Base-by-base conservation (phyloP, 495 filamentous ascomycete species). In the Glonium stellatum region DNA sequence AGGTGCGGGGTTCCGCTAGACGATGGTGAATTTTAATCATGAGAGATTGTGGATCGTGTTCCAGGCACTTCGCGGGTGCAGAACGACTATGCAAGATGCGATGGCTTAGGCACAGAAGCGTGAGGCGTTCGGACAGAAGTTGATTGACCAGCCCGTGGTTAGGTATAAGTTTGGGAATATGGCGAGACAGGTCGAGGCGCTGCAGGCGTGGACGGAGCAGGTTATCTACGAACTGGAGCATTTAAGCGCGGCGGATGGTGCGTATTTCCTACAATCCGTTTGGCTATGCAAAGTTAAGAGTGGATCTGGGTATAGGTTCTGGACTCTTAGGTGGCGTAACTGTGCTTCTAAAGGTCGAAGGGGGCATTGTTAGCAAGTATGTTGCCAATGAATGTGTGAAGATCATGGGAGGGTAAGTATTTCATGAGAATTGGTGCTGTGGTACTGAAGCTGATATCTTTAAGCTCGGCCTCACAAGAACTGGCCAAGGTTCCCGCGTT, bases 11-110 rank as follows among this genome's bases (percentile, higher is more conserved):
- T 69, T 69, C 58, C 39, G 55, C 2, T 55, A 67, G 27, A 69
- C 64, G 9, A 69, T 69, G 67, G 58, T 62, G 25, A 67, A 67
- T 53, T 69, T 69, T 55, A 69, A 69, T 61, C 67, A 69, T 52
- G 67, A 69, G 55, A 31, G 66, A 18, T 51, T 68, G 12, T 64
- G 65, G 62, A 56, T 66, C 12, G 63, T 47, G 2, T 66, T 66
- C 49, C 63, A 66, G 46, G 63, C 55, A 6, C 49, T 65, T 13
- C 46, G 65, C 0, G 61, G 61, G 4, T 62, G 60, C 37, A 37
- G 65, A 19, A 60, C 48, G 9, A 59, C 53, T 12, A 56, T 62
- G 13, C 58, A 64, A 25, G 65, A 68, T 48, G 56, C 52, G 13
- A 56, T 66, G 36, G 49, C 55, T 18, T 67, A 57, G 58, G 67